These are phyloP conservation scores for Bipolaris sorokiniana DNA, from an alignment of 2,329 filamentous ascomycete species.

Conservation along the genomic window DNA sequence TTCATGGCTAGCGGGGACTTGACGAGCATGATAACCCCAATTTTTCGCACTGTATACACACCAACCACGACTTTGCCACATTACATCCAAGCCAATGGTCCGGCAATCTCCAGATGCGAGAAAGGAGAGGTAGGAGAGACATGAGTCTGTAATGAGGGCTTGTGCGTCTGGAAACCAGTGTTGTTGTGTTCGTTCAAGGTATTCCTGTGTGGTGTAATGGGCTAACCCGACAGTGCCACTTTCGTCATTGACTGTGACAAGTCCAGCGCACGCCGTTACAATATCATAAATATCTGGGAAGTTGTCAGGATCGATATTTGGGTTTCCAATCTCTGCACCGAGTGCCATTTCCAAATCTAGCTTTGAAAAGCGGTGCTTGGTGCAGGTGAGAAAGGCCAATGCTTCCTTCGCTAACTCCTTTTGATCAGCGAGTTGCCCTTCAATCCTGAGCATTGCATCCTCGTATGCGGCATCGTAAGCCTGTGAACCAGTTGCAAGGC, in stretches of 20 bases:
- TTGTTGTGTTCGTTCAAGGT: slow-evolving; percentile 27
- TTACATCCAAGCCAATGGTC: too few relatives aligned
- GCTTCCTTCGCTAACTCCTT: neutral
- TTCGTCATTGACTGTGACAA: slow-evolving; percentile 40
- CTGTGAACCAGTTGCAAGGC: neutral
- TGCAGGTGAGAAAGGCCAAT: neutral
- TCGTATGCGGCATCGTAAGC: neutral
- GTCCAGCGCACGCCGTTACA: slow-evolving; percentile 33
- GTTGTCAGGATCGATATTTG: slow-evolving; percentile 17
- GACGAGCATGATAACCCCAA: neutral
- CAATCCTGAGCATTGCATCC: neutral
- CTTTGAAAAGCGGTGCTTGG: neutral
- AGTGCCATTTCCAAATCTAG: slow-evolving; percentile 21
- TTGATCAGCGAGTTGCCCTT: neutral
- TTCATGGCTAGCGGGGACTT: neutral
- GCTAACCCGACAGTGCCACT: slow-evolving; percentile 36
- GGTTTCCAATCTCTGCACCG: slow-evolving; percentile 13
- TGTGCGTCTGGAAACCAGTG: neutral
- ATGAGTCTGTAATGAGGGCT: neutral
- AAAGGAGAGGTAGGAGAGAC: neutral
- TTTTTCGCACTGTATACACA: neutral
- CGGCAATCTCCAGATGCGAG: neutral
- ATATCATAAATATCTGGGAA: slow-evolving; percentile 22
- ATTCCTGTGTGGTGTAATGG: slow-evolving; percentile 40
- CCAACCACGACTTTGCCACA: neutral